These are phyloP conservation scores for Phialocephala sp. DNA, from an alignment of 2,329 filamentous ascomycete genomes.

Conservation along the genomic window DNA sequence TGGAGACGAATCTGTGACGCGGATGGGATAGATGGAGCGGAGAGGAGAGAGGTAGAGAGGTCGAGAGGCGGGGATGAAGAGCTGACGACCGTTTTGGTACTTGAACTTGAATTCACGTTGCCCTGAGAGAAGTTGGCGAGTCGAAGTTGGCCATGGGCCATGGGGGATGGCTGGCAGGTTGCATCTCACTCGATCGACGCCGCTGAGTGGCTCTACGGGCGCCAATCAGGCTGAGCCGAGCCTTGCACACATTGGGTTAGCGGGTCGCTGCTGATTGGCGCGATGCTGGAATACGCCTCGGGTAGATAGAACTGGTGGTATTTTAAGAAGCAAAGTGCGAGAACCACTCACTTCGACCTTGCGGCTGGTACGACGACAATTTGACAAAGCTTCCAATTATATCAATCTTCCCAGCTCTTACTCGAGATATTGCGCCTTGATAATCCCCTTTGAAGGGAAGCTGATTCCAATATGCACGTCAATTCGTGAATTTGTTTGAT, in stretches of 20 bases:
- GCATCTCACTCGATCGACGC: background rate
- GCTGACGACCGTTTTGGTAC: conserved; percentile 2
- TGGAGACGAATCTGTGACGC: conserved; percentile 9
- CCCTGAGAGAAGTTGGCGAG: background rate
- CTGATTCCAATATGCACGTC: conserved; percentile 1
- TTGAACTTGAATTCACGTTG: background rate
- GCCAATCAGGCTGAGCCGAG: conserved; percentile 1
- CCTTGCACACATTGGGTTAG: background rate
- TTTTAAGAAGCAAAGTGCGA: background rate
- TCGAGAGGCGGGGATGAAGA: background rate
- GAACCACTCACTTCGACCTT: background rate
- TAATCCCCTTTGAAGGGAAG: background rate
- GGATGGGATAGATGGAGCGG: background rate
- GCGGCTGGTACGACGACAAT: background rate
- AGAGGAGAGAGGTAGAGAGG: background rate
- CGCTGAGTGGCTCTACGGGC: background rate
- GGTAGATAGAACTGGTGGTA: background rate
- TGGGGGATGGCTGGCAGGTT: background rate
- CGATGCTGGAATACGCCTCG: background rate
- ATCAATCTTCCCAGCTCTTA: background rate
- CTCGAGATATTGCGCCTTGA: background rate
- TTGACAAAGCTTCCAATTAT: background rate
- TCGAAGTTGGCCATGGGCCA: background rate
- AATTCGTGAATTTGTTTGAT: conserved; percentile 2
- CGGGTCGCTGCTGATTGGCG: background rate